Evolutionary conservation across 2,329 filamentous ascomycete species (phyloP), one percentile per base, ranked within the genome.

Genomic region (Parascedosporium putredinis): DNA sequence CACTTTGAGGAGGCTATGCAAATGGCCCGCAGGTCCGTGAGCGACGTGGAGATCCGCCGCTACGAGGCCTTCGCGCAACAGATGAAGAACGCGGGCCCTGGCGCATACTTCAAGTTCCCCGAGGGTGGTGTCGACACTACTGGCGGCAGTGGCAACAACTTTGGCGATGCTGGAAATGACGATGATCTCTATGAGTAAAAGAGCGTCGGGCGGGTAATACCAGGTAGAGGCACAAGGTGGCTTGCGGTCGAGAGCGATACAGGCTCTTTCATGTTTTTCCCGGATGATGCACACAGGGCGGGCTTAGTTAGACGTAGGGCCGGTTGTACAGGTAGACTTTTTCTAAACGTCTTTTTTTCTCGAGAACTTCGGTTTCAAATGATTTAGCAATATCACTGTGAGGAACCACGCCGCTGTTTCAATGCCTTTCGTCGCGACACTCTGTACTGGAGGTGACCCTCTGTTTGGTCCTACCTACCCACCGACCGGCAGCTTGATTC

Each of bases 1-100:
- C 93, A 98, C 72, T 98, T 98, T 65, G 91, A 97, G 75, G 93
- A 98, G 77, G 93, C 93, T 42, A 98, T 98, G 93, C 83, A 86
- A 68, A 84, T 85, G 68, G 93, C 93, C 55, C 86, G 93, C 68
- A 83, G 87, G 65, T 97, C 93, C 24, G 93, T 98, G 58, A 90
- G 81, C 51, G 93, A 98, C 59, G 91, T 97, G 20, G 93, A 98
- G 77, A 95, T 98, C 61, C 86, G 93, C 63, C 85, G 91, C 54
- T 98, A 98, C 72, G 93, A 98, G 77, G 91, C 93, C 4, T 98
- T 98, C 62, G 87, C 91, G 36, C 91, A 97, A 74, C 91, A 91
- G 67, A 94, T 98, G 89, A 98, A 98, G 86, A 95, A 95, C 67
- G 83, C 88, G 53, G 90, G 89, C 47, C 90, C 90, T 34, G 91